These are phyloP conservation scores for Apiospora phragmitis DNA, from an alignment of 2,329 filamentous ascomycete genomes.

Conservation along the genomic window DNA sequence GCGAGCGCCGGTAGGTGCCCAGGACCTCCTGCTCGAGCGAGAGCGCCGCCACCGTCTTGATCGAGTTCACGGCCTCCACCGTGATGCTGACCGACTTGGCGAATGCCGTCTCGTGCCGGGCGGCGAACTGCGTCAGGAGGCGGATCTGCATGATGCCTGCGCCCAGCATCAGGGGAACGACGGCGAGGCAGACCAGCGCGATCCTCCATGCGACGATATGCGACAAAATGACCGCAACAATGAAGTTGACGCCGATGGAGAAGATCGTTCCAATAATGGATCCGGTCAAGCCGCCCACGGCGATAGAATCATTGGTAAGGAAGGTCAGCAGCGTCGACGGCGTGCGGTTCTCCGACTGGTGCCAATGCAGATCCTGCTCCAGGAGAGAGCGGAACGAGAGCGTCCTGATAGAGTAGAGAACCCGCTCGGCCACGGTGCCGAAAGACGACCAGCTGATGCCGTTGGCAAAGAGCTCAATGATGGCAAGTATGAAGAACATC, in stretches of 20 bases:
- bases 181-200: slow-evolving; percentile 68
- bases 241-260: slow-evolving; percentile 66
- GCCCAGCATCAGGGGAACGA: slow-evolving; percentile 68
- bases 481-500: slow-evolving; percentile 50
- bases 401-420: slow-evolving; percentile 64
- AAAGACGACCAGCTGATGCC: slow-evolving; percentile 54
- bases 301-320: slow-evolving; percentile 69
- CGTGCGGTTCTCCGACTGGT: slow-evolving; percentile 63
- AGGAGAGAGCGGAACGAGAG: slow-evolving; percentile 66
- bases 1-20: slow-evolving; percentile 51
- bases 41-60: slow-evolving; percentile 62
- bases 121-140: slow-evolving; percentile 61
- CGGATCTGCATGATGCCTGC: slow-evolving; percentile 69
- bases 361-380: slow-evolving; percentile 69
- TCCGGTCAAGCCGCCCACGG: slow-evolving; percentile 68
- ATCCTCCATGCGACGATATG: slow-evolving; percentile 77
- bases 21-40: slow-evolving; percentile 54
- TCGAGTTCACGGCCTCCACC: slow-evolving; percentile 65
- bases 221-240: slow-evolving; percentile 67
- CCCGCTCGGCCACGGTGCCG: slow-evolving; percentile 61
- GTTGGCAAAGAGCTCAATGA: slow-evolving; percentile 62
- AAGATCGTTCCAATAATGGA: slow-evolving; percentile 70
- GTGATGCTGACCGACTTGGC: slow-evolving; percentile 63
- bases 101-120: slow-evolving; percentile 65
- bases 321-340: slow-evolving; percentile 64